Percentiles rank a stretch among this genome's conserved stretches.
These are phyloP conservation scores for Senecio squalidus DNA, from an alignment of 140 eudicot genomes.

Conservation along the genomic window DNA sequence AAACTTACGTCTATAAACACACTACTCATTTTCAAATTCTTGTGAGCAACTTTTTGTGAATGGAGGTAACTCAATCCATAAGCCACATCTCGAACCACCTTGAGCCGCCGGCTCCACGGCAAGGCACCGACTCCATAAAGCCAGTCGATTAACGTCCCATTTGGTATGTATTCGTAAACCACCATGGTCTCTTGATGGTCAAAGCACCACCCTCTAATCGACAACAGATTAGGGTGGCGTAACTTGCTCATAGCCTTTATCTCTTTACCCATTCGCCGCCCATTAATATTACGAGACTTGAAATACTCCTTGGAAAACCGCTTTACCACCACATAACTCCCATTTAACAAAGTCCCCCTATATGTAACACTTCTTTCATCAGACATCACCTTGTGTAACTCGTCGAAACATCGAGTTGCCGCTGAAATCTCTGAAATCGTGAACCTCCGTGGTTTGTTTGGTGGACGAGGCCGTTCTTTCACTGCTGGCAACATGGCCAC, in stretches of 20 bases:
- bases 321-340: conserved; percentile 51
- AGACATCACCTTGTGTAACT: conserved; percentile 38
- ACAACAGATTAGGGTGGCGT: conserved; percentile 63
- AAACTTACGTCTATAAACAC: conserved; percentile 61
- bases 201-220: conserved; percentile 68
- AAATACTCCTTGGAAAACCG: conserved; percentile 36
- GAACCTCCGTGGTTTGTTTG: conserved; percentile 58
- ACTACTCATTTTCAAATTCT: conserved; percentile 47
- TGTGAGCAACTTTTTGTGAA: conserved; percentile 51
- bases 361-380: conserved; percentile 54
- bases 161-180: conserved; percentile 52
- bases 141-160: conserved; percentile 61
- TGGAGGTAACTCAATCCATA: conserved; percentile 48
- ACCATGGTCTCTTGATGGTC: conserved; percentile 53
- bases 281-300: conserved; percentile 29
- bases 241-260: conserved; percentile 41
- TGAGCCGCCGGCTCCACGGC: conserved; percentile 66
- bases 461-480: conserved; percentile 51
- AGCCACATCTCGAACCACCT: conserved; percentile 58
- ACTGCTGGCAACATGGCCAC: conserved; percentile 25
- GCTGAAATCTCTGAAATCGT: conserved; percentile 36
- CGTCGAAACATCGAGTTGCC: conserved; percentile 56
- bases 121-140: conserved; percentile 51
- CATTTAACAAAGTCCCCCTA: conserved; percentile 42
- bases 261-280: conserved; percentile 40